These are phyloP conservation scores for Trichosporon faecale DNA, from an alignment of 1,284 basidiomycete species.

Conservation along the genomic window DNA sequence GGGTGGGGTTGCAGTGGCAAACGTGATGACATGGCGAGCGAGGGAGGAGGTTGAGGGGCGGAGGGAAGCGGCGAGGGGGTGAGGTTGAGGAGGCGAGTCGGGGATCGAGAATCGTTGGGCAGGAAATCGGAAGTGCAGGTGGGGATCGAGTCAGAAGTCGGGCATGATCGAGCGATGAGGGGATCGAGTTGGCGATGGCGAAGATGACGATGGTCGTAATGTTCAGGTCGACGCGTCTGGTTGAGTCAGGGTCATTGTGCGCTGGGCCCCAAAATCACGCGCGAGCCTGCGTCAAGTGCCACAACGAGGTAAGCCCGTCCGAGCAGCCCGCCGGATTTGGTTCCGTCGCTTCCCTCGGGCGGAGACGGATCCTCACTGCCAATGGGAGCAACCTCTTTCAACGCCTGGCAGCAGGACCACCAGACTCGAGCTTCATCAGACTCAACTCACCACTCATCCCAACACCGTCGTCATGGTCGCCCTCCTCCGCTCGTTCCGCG, in stretches of 20 bases:
- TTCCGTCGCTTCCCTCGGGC: not conserved
- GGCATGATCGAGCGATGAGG: not conserved
- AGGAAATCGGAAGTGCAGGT: not conserved
- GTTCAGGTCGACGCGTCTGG: constrained; percentile 9
- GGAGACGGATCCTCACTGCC: constrained; percentile 10
- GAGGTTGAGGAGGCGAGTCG: too few relatives aligned
- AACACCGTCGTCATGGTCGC: constrained; percentile 34
- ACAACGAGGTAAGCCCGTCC: not conserved
- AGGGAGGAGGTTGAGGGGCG: not conserved
- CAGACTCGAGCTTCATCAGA: not conserved
- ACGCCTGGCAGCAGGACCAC: not conserved
- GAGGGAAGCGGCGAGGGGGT: too few relatives aligned
- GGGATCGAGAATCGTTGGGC: too few relatives aligned
- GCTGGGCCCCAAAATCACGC: constrained; percentile 4
- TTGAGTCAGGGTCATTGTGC: constrained; percentile 3
- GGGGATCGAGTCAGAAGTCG: not conserved
- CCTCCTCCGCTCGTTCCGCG: constrained; percentile 41
- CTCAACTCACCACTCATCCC: constrained; percentile 17
- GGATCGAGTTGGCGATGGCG: not conserved
- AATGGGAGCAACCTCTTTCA: constrained; percentile 14
- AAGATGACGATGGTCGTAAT: not conserved
- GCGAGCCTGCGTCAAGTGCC: not conserved
- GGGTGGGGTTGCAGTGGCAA: constrained; percentile 32
- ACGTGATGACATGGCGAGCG: constrained; percentile 25
- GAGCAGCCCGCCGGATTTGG: constrained; percentile 1